Evolutionary conservation across 768 basidiomycete species (phyloP).

Genomic region (Botryobasidium botryosum): DNA sequence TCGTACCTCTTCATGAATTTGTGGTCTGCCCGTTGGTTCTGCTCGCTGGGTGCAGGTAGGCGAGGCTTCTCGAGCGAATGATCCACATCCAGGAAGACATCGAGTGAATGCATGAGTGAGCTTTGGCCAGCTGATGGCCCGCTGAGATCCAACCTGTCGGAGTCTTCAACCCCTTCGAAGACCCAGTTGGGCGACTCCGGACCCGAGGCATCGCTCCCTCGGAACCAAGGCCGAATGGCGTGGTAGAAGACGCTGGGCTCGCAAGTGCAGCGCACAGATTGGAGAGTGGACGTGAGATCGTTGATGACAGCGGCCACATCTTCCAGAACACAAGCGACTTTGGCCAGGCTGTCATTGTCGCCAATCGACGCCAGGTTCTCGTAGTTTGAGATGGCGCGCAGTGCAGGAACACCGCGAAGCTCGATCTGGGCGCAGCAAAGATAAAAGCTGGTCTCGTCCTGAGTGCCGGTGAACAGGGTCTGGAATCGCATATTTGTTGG

Average conservation of each 20-base stretch:
- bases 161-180: slow-evolving; percentile 10
- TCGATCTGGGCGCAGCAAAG: slow-evolving; percentile 75
- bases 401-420: slow-evolving; percentile 66
- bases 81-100: slow-evolving; percentile 54
- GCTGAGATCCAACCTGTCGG: slow-evolving; percentile 5
- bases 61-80: slow-evolving; percentile 17
- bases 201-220: slow-evolving; percentile 43
- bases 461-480: slow-evolving; percentile 48
- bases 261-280: slow-evolving; percentile 48
- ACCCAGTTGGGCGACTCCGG: slow-evolving; percentile 9
- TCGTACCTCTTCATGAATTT: slow-evolving; percentile 2
- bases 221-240: slow-evolving; percentile 83
- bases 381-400: slow-evolving; percentile 21
- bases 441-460: slow-evolving; percentile 78
- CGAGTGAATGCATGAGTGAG: slow-evolving; percentile 67
- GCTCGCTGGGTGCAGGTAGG: neutral
- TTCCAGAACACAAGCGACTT: slow-evolving; percentile 49
- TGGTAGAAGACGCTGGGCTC: slow-evolving; percentile 72
- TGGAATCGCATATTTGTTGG: slow-evolving; percentile 9
- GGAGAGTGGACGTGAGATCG: slow-evolving; percentile 42
- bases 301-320: slow-evolving; percentile 45
- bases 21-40: neutral
- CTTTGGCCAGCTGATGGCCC: slow-evolving; percentile 94
- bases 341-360: slow-evolving; percentile 40
- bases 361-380: slow-evolving; percentile 1